Evolutionary conservation across 805 yeast genomes (phyloP), one percentile per base, ranked within the genome.

Genomic region (Candida boidinii): DNA sequence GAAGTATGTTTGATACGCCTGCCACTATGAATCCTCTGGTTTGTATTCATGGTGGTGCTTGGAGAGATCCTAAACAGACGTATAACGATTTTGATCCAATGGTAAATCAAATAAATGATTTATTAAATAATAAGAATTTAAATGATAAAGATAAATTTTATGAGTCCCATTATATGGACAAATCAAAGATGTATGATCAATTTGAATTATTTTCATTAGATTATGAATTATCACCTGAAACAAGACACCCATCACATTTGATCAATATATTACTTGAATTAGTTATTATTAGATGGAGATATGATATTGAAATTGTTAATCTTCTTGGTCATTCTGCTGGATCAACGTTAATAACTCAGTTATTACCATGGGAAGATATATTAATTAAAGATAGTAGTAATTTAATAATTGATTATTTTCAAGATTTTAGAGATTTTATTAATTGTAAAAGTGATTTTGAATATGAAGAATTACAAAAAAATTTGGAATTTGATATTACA

Each of bases 1-100:
- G 9, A 9, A 19, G 21, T 9, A 19, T 7, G 21, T 19, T 19
- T 9, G 9, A 19, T 6, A 7, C 21, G 9, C n/a, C n/a, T n/a
- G n/a, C n/a, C n/a, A n/a, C n/a, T n/a, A n/a, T n/a, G n/a, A n/a
- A n/a, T n/a, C 26, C 22, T 25, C 23, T 48, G 5, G 65, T 83
- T 1, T 77, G 75, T 43, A 67, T 85, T 25, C 95, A 85, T 54
- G 95, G 95, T 1, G 95, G 95, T 0, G 94, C 87, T 0, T 85
- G 95, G 95, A 64, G 84, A 39, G 94, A 81, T 46, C 72, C 76
- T 1, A 49, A 40, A 3, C 78, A 79, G 48, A 78, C 87, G 0
- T 66, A 58, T 18, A 54, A 65, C 25, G 90, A 80, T 44, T 74
- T 72, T 34, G 58, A 58, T 8, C 43, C 41, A 10, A 37, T 76